Conservation (phyloP, 768 basidiomycete genomes). For the Punctularia strigosozonata region DNA sequence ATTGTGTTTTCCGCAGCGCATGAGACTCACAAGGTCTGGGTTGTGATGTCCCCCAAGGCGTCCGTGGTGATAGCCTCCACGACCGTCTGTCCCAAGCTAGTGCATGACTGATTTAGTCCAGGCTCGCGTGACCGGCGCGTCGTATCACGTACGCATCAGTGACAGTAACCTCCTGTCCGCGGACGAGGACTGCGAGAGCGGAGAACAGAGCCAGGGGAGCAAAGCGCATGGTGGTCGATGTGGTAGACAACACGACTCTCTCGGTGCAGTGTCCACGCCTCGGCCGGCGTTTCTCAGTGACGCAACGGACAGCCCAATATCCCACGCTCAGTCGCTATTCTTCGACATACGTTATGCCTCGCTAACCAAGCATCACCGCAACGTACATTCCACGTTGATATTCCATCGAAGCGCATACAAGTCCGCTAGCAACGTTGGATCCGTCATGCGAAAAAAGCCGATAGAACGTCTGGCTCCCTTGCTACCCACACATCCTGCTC, state of each 20-base stretch:
- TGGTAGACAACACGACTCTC: not conserved
- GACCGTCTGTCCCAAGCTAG: slow-evolving; percentile 37
- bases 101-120: slow-evolving; percentile 2
- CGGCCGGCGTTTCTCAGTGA: too few relatives aligned
- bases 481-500: too few relatives aligned
- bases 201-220: slow-evolving; percentile 8
- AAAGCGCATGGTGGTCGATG: slow-evolving; percentile 9
- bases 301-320: too few relatives aligned
- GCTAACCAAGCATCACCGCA: too few relatives aligned
- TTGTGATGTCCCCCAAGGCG: slow-evolving; percentile 26
- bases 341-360: too few relatives aligned
- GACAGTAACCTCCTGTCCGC: slow-evolving; percentile 33
- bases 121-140: slow-evolving; percentile 3
- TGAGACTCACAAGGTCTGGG: slow-evolving; percentile 29
- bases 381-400: too few relatives aligned
- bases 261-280: too few relatives aligned
- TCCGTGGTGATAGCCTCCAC: slow-evolving; percentile 35
- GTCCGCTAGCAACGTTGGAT: too few relatives aligned
- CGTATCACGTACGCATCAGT: slow-evolving; percentile 31
- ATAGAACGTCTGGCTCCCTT: too few relatives aligned
- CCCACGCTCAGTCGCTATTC: too few relatives aligned
- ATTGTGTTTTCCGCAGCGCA: not conserved
- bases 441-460: too few relatives aligned
- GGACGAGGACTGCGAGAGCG: slow-evolving; percentile 11
- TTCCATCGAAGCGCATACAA: too few relatives aligned